These are phyloP conservation scores for Protostelium mycophagum DNA, from an alignment of 78 protist species.

Conservation along the genomic window DNA sequence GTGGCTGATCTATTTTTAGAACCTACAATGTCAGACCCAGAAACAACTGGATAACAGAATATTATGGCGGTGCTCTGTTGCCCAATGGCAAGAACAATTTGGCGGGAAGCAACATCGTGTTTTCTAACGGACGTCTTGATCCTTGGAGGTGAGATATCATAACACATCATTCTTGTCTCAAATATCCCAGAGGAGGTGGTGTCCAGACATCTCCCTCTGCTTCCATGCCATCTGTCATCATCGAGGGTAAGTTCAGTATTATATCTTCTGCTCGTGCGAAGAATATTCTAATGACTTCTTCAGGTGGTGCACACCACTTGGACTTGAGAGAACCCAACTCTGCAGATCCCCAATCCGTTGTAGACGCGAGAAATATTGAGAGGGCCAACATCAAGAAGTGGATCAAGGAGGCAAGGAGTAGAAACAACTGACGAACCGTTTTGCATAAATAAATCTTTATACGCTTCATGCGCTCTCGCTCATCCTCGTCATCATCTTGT, in stretches of 20 bases:
- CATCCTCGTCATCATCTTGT: too few relatives aligned
- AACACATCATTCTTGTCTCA: too few relatives aligned
- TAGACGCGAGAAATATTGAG: slow-evolving; percentile 23
- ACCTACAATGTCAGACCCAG: slow-evolving; percentile 29
- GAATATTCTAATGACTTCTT: slow-evolving; percentile 3
- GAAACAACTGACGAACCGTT: too few relatives aligned
- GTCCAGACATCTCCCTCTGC: slow-evolving; percentile 5
- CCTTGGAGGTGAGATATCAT: too few relatives aligned
- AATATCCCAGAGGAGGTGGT: slow-evolving; percentile 78
- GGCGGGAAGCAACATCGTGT: slow-evolving; percentile 39
- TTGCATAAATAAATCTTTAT: too few relatives aligned
- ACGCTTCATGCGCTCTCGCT: too few relatives aligned
- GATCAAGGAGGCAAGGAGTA: background rate
- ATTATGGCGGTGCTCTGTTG: slow-evolving; percentile 2
- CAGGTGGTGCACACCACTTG: slow-evolving; percentile 77
- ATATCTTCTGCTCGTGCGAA: background rate
- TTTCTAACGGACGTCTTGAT: slow-evolving; percentile 60
- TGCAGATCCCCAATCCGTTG: slow-evolving; percentile 33
- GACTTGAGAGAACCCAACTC: slow-evolving; percentile 60
- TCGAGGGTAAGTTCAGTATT: background rate
- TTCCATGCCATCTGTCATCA: background rate
- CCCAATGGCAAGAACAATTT: slow-evolving; percentile 2
- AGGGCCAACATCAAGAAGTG: background rate
- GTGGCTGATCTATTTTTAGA: background rate
- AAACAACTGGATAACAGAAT: slow-evolving; percentile 39